phyloP scores from a whole-genome alignment of 495 filamentous ascomycete genomes.

The Xylaria bambusicola region DNA sequence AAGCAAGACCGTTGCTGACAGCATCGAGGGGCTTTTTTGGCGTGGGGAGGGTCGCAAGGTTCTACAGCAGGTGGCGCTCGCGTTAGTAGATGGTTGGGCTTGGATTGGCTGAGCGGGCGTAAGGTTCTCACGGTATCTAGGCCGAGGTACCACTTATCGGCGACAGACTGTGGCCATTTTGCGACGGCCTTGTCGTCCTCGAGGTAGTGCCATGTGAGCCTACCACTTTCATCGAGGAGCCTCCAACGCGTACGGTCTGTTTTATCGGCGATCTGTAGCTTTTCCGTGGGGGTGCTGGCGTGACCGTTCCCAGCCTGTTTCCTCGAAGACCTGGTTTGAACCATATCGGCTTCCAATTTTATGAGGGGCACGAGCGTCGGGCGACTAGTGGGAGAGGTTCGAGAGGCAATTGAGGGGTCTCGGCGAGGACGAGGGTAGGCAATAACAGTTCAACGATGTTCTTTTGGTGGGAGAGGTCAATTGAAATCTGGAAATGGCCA shows the following conservation, averaged over 20 bases:
- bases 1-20: constrained; percentile 79
- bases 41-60: constrained; percentile 67
- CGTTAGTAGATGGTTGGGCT: background rate
- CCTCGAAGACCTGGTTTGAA: constrained; percentile 30
- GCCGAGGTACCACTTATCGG: constrained; percentile 84
- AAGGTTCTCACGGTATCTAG: constrained; percentile 51
- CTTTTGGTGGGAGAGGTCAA: background rate
- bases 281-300: constrained; percentile 32
- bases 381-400: background rate
- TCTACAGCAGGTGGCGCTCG: constrained; percentile 44
- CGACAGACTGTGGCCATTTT: constrained; percentile 79
- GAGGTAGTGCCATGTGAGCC: constrained; percentile 93
- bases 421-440: no score
- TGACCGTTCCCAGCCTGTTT: constrained; percentile 34
- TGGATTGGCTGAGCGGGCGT: constrained; percentile 39
- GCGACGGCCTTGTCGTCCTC: constrained; percentile 71
- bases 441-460: no score
- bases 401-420: background rate
- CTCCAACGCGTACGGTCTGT: constrained; percentile 87
- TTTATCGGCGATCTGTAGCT: constrained; percentile 40
- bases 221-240: constrained; percentile 75
- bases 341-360: constrained; percentile 18
- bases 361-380: background rate
- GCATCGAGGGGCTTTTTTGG: constrained; percentile 74
- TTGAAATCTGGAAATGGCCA: background rate